Percentiles rank a stretch among this genome's conserved stretches.
Conservation (phyloP, 208 protist genomes). For the Strigomonas galati region DNA sequence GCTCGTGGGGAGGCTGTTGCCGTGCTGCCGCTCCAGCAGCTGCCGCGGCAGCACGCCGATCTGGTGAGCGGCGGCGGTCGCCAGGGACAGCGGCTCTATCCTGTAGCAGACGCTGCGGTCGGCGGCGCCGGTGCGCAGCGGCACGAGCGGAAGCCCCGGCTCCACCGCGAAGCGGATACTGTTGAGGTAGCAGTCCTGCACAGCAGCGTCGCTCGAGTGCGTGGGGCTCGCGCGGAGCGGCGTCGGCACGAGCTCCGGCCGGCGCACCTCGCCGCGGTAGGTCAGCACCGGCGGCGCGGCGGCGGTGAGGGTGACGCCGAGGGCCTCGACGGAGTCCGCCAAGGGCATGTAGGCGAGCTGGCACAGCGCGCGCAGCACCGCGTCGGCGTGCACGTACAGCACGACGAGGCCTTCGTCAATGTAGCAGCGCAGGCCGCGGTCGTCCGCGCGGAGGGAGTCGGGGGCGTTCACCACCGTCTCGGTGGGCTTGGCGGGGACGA, state of each 20-base stretch:
- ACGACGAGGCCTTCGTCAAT: slow-evolving; percentile 36
- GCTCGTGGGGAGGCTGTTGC: slow-evolving; percentile 20
- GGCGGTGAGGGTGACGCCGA: slow-evolving; percentile 41
- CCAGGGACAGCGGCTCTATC: background rate
- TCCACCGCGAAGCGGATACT: slow-evolving; percentile 19
- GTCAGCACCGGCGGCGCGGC: slow-evolving; percentile 35
- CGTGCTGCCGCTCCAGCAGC: slow-evolving; percentile 17
- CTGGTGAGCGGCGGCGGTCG: background rate
- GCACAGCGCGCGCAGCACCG: slow-evolving; percentile 23
- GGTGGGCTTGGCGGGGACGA: background rate
- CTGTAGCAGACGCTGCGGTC: background rate
- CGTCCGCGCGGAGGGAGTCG: background rate
- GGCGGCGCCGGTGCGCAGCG: background rate
- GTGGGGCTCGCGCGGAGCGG: background rate
- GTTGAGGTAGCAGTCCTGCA: slow-evolving; percentile 21
- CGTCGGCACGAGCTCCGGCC: slow-evolving; percentile 11
- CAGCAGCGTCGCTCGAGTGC: background rate
- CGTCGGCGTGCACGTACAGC: slow-evolving; percentile 25
- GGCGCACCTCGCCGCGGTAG: slow-evolving; percentile 41
- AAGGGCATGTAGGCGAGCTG: slow-evolving; percentile 29
- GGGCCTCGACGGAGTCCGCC: slow-evolving; percentile 33
- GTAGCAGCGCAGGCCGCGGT: slow-evolving; percentile 34
- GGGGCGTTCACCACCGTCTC: background rate
- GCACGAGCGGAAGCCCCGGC: background rate
- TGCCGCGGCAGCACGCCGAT: slow-evolving; percentile 19